Evolutionary conservation across 2,329 filamentous ascomycete species (phyloP), one percentile per base, ranked within the genome.

Genomic region (Blumeria graminis): DNA sequence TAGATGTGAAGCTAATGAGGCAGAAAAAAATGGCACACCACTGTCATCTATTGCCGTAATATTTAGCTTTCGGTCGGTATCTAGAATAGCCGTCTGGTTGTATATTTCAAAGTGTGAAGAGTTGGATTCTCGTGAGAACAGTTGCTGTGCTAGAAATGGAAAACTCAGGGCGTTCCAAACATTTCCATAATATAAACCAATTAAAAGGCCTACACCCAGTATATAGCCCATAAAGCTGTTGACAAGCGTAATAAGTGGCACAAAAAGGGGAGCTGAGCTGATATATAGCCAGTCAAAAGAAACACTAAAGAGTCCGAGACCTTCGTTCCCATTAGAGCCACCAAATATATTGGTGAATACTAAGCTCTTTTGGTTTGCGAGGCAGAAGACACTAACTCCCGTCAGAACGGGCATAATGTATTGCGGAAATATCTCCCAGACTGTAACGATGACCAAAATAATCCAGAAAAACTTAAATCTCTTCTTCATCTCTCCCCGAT

Each of bases 311-410:
- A 71, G 61, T 4, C 71, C 71, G 0, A 72, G 61, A 10, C 71
- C 71, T 59, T 73, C 71, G 57, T 73, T 71, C 3, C 69, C 69
- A 41, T 65, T 66, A 1, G 71, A 65, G n/a, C 73, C 73, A 3
- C 73, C 73, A 58, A 75, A 75, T n/a, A 75, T 62, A 43, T 72
- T 71, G 18, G 71, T 73, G 54, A 75, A 72, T 6, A 71, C 62
- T 0, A 69, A 59, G 56, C 63, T 72, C 41, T 70, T 63, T 38
- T 69, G 67, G 11, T 71, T 68, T 0, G 72, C 69, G 4, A 75
- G 66, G 59, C 73, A 75, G 55, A 74, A 72, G 32, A 75, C 65
- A 7, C 63, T 67, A 14, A 71, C 60, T 16, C 69, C 69, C 9
- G 64, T 68, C 6, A 73, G 43, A 18, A 46, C 58, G 0, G 71